These are phyloP conservation scores for Teratosphaeria zuluensis DNA, from an alignment of 2,329 filamentous ascomycete genomes.

Conservation along the genomic window DNA sequence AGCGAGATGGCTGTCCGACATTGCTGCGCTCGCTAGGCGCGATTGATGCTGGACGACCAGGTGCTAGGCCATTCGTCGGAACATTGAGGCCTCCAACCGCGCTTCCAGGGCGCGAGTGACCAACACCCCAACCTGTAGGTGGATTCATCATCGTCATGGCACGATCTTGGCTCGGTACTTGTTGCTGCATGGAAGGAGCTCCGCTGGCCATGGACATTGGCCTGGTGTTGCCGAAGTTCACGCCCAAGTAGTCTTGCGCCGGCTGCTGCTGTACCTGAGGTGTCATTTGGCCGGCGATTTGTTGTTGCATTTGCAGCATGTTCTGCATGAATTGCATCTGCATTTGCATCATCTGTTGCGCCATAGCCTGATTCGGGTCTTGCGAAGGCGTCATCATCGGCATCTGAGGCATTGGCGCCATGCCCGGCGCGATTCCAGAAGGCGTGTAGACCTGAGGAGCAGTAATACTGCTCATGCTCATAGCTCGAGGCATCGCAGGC, in stretches of 20 bases:
- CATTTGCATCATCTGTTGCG: conserved; percentile 31
- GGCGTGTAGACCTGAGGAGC: conserved; percentile 18
- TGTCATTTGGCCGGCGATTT: conserved; percentile 16
- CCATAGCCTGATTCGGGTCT: conserved; percentile 20
- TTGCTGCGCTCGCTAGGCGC: conserved; percentile 94
- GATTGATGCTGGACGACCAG: conserved; percentile 77
- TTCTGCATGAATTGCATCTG: conserved; percentile 31
- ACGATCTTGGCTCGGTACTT: conserved; percentile 32
- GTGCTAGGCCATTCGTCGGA: conserved; percentile 27
- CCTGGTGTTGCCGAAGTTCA: conserved; percentile 9
- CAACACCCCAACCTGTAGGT: conserved; percentile 22
- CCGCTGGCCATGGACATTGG: conserved; percentile 39
- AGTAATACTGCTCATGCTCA: conserved; percentile 25
- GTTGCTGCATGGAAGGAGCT: conserved; percentile 11
- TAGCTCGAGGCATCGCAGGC: conserved; percentile 21
- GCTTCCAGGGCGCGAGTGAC: neutral
- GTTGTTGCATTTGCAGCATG: conserved; percentile 29
- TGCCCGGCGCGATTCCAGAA: conserved; percentile 17
- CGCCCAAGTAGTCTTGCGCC: conserved; percentile 16
- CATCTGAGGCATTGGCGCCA: conserved; percentile 18
- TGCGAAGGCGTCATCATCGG: conserved; percentile 11
- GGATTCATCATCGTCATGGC: conserved; percentile 81
- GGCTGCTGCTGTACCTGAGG: conserved; percentile 8
- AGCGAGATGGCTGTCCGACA: conserved; percentile 77
- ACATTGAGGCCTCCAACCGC: conserved; percentile 17